Base-by-base conservation (phyloP, 2,329 filamentous ascomycete species). In the Herpotrichia juniperi region DNA sequence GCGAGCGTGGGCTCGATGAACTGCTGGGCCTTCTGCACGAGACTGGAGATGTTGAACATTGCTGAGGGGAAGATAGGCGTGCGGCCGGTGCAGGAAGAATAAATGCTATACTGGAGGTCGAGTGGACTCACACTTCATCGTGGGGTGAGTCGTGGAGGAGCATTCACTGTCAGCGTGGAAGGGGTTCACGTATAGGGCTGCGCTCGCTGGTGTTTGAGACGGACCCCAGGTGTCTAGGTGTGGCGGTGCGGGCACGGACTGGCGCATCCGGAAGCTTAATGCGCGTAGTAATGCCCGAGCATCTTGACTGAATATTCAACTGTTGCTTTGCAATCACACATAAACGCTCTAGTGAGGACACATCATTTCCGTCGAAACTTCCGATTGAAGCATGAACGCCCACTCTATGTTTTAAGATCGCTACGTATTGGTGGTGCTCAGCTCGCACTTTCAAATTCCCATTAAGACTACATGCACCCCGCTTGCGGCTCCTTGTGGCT, bases 21-120 rank as follows among this genome's bases (percentile, higher is more conserved):
- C 77, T 93, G 91, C 81, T 96, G 92, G 63, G 93, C 93, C 83
- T 93, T 96, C 77, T 96, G 92, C 68, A 97, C 92, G 75, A 97
- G 87, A 76, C 85, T 93, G 66, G 89, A 82, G 74, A 89, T 79
- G 74, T 83, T 74, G 64, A 74, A 75, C 72, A 75, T 75, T 60
- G 63, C 62, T 53, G 44, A 17, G 54, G 59, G 55, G 58, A 54
- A n/a, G n/a, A n/a, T n/a, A n/a, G 47, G 56, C 54, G 44, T 55
- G 51, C 58, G 24, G 34, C 22, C 17, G 24, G 16, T 24, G 16
- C 11, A 16, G 6, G 37, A 10, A n/a, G 10, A 32, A 26, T 34
- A 42, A 10, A 24, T 39, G 19, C 45, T 61, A 60, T 59, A 44
- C 50, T 47, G 48, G 52, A 49, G 56, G 44, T 24, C 48, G 42